Percentiles rank a stretch among this genome's conserved stretches.
Conservation (phyloP, 257 asterid genomes). For the Solanum corneliomulleri region DNA sequence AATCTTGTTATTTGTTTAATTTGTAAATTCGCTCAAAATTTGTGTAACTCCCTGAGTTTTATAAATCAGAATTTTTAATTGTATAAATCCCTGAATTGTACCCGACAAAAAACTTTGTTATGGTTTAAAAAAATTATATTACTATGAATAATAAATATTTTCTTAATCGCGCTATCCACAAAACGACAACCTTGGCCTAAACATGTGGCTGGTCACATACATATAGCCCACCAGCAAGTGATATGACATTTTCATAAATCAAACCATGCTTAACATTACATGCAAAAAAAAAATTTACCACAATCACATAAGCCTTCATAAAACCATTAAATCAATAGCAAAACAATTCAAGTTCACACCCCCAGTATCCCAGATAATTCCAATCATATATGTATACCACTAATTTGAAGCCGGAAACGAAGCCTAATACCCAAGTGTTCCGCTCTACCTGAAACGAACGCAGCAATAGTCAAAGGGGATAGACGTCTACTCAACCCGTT, state of each 20-base stretch:
- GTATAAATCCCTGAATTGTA: too few relatives aligned
- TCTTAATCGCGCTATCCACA: background rate
- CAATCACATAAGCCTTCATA: background rate
- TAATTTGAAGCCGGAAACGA: background rate
- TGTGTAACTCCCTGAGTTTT: too few relatives aligned
- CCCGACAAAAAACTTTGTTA: too few relatives aligned
- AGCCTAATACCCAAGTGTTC: background rate
- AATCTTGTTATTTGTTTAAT: too few relatives aligned
- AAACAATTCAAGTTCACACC: background rate
- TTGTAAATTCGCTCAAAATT: too few relatives aligned
- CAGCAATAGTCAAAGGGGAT: background rate
- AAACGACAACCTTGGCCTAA: background rate
- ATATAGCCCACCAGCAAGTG: too few relatives aligned
- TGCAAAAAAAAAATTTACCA: background rate
- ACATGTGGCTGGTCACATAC: too few relatives aligned
- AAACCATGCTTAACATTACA: background rate
- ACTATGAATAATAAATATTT: too few relatives aligned
- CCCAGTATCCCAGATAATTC: background rate
- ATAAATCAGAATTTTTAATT: too few relatives aligned
- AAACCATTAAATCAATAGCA: background rate
- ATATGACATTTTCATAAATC: too few relatives aligned
- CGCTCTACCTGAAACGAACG: background rate
- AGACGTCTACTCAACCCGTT: background rate
- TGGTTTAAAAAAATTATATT: too few relatives aligned
- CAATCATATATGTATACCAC: background rate